These are phyloP conservation scores for Didymella exigua DNA, from an alignment of 2,329 filamentous ascomycete genomes.

Conservation along the genomic window DNA sequence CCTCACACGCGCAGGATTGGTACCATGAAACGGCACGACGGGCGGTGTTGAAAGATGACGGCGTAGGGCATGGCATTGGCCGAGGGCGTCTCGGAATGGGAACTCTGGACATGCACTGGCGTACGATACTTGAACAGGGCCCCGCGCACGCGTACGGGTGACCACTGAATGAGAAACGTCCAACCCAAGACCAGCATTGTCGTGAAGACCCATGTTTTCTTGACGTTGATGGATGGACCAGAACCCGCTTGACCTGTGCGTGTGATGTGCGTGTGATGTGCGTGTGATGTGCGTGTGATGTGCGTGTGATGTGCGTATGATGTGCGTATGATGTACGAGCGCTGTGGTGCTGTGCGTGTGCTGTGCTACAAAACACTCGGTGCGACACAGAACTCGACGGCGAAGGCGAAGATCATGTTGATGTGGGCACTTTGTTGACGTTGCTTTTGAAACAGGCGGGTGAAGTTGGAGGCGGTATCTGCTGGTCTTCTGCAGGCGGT, in stretches of 20 bases:
- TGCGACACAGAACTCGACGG: too few relatives aligned
- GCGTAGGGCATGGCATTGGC: constrained; percentile 29
- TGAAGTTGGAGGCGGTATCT: neutral
- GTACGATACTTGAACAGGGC: constrained; percentile 29
- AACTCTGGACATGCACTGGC: constrained; percentile 42
- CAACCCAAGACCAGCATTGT: constrained; percentile 3
- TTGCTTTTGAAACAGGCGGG: neutral
- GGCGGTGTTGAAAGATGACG: constrained; percentile 11
- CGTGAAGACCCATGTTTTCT: neutral
- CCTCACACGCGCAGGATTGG: too few relatives aligned
- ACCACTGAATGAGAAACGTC: constrained; percentile 18
- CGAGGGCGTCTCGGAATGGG: constrained; percentile 41
- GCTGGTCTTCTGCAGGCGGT: constrained; percentile 11
- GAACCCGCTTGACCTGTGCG: too few relatives aligned
- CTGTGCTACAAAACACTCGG: too few relatives aligned
- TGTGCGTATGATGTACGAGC: too few relatives aligned
- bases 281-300: too few relatives aligned
- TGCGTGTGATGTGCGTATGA: too few relatives aligned
- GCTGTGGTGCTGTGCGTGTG: too few relatives aligned
- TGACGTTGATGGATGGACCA: neutral
- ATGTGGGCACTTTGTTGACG: neutral
- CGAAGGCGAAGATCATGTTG: too few relatives aligned
- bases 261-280: too few relatives aligned
- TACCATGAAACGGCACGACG: too few relatives aligned
- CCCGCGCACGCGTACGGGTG: constrained; percentile 21